Evolutionary conservation across 805 yeast species (phyloP).

Genomic region (Lipomyces japonicus): DNA sequence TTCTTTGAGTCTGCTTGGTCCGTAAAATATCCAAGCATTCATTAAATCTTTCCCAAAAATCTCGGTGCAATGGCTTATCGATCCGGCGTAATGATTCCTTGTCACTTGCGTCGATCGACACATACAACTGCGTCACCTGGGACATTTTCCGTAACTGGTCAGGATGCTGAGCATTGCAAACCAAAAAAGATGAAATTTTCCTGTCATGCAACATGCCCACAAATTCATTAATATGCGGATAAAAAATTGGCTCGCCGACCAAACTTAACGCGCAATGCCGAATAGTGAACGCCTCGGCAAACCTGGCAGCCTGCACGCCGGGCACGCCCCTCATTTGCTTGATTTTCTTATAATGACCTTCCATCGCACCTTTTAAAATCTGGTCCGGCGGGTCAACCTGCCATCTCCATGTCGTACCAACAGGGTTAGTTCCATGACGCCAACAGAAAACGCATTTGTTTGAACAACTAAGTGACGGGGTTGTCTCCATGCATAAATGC

Average conservation of each 20-base stretch:
- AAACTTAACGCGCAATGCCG: slow-evolving; percentile 87
- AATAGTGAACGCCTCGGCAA: slow-evolving; percentile 85
- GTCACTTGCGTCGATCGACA: slow-evolving; percentile 91
- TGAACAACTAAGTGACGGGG: slow-evolving; percentile 90
- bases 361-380: slow-evolving; percentile 77
- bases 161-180: slow-evolving; percentile 96
- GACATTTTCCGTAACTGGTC: slow-evolving; percentile 64
- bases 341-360: slow-evolving; percentile 86
- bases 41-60: slow-evolving; percentile 86
- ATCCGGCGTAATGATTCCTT: slow-evolving; percentile 73
- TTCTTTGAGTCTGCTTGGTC: slow-evolving; percentile 66
- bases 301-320: slow-evolving; percentile 84
- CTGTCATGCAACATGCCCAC: slow-evolving; percentile 73
- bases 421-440: slow-evolving; percentile 97
- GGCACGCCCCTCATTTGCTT: slow-evolving; percentile 96
- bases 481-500: slow-evolving; percentile 92
- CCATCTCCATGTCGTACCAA: slow-evolving; percentile 96
- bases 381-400: slow-evolving; percentile 85
- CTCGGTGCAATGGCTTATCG: slow-evolving; percentile 83
- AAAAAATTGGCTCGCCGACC: slow-evolving; percentile 93
- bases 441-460: slow-evolving; percentile 95
- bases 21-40: slow-evolving; percentile 78
- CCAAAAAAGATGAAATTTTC: slow-evolving; percentile 80
- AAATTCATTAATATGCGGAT: slow-evolving; percentile 85
- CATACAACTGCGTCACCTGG: slow-evolving; percentile 86